Evolutionary conservation across 2,329 filamentous ascomycete genomes (phyloP), one percentile per base, ranked within the genome.

Genomic region (Exserohilum turcica): DNA sequence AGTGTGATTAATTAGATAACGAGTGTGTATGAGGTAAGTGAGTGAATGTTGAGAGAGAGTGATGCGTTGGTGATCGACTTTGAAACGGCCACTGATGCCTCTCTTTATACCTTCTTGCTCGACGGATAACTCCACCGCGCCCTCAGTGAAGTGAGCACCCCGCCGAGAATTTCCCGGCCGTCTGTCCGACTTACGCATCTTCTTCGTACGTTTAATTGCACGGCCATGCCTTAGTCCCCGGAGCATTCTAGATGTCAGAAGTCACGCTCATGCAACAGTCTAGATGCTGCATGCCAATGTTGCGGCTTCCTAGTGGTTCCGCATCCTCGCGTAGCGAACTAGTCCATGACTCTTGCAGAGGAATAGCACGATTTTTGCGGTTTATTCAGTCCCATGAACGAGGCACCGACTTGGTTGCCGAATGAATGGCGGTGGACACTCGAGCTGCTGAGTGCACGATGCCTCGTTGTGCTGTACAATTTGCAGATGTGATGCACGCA

Each of bases 91-190:
- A 15, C 10, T 9, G 15, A 18, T 39, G 33, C 42, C 35, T 13
- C 39, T n/a, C 48, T 51, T 51, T 51, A 51, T 51, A 51, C 43
- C 13, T 33, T 51, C 21, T 18, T 16, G 24, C 24, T 10, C 10
- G 10, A n/a, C n/a, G 15, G 16, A 13, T 24, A 18, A 38, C 24
- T 45, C 19, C 39, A 18, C n/a, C 24, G n/a, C 12, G 19, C 8
- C 8, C 40, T 36, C 19, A 38, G 13, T 33, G 19, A 16, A 3
- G 19, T 42, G 19, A 21, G 42, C 24, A 32, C 19, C 18, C 29
- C 37, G 21, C 27, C 21, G 19, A 24, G 42, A 19, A 35, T 24
- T 43, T 24, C 27, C 46, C 15, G 15, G 39, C 37, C 15, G 46
- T 48, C 29, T 35, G 15, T 43, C 21, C 31, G 21, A 24, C 21